These are phyloP conservation scores for Acanthamoeba royreba DNA, from an alignment of 208 protist species.

Conservation along the genomic window DNA sequence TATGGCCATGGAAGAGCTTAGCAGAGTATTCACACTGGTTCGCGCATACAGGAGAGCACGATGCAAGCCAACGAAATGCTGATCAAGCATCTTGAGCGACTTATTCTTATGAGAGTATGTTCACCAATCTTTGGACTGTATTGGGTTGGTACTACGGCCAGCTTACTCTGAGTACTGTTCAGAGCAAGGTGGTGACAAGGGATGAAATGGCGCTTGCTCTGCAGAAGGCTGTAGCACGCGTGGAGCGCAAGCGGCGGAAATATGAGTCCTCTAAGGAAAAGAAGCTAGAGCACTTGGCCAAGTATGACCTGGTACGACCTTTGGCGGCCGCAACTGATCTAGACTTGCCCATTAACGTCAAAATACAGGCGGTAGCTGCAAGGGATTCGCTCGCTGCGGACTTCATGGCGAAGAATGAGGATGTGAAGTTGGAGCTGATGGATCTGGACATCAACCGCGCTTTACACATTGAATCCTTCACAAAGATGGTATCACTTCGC, in stretches of 20 bases:
- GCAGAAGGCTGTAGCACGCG: not conserved
- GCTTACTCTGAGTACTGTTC: too few species aligned
- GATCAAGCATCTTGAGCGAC: not conserved
- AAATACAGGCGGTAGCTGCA: not conserved
- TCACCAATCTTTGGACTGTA: too few species aligned
- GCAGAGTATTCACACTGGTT: not conserved
- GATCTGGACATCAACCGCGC: not conserved
- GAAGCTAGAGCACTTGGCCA: not conserved
- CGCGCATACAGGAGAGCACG: not conserved
- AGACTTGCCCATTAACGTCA: not conserved
- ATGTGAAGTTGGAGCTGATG: slow-evolving; percentile 13
- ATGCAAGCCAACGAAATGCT: not conserved
- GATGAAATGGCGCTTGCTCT: not conserved
- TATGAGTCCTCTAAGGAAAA: not conserved
- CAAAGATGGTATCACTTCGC: not conserved
- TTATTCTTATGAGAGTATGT: not conserved
- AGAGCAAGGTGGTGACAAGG: not conserved
- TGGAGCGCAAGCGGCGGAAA: not conserved
- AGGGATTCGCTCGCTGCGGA: not conserved
- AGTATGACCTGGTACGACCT: not conserved
- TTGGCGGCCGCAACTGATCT: not conserved
- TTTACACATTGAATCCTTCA: not conserved
- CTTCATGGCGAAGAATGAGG: not conserved
- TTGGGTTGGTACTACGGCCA: too few species aligned
- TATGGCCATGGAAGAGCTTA: not conserved